Base-by-base conservation (phyloP, 345 rosid species). In the Iberis pinnata region DNA sequence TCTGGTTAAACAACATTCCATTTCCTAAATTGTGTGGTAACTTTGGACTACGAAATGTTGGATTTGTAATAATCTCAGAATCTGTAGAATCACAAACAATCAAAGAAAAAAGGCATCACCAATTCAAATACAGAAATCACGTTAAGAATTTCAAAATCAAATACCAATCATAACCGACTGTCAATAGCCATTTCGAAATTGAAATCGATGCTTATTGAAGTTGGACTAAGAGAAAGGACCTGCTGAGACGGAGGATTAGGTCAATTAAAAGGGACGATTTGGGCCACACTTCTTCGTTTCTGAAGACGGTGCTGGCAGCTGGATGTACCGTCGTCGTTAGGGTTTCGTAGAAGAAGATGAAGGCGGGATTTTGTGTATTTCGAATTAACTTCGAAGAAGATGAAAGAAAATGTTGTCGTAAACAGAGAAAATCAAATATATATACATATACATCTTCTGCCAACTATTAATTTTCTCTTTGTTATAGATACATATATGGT, bases 361-460 rank as follows among this genome's bases (percentile, higher is more conserved):
- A 55, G 63, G 70, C 70, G 70, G 70, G 70, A 49, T 57, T 57
- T 49, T 56, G 62, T 15, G n/a, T 14, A 47, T 49, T 64, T 49
- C 38, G 39, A 55, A 48, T 49, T 49, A 20, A 4, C 47, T 14
- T 27, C 2, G 56, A 40, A 63, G 68, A 53, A 37, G 55, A 54
- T 39, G 49, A 62, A 12, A 22, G 24, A 44, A 31, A 12, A 31
- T 4, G 9, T 4, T 10, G n/a, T 14, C 15, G 36, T 26, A 24
- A 7, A 32, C n/a, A 11, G 7, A 32, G 37, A 11, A 32, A 32
- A 32, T 31, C 35, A 5, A 8, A 31, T 12, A 4, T n/a, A n/a
- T n/a, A n/a, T n/a, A n/a, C n/a, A n/a, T n/a, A n/a, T n/a, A n/a
- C n/a, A n/a, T n/a, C n/a, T n/a, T n/a, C n/a, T n/a, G n/a, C n/a